phyloP scores from a whole-genome alignment of 164 flowering plant genomes.

The Nymphaea colorata region DNA sequence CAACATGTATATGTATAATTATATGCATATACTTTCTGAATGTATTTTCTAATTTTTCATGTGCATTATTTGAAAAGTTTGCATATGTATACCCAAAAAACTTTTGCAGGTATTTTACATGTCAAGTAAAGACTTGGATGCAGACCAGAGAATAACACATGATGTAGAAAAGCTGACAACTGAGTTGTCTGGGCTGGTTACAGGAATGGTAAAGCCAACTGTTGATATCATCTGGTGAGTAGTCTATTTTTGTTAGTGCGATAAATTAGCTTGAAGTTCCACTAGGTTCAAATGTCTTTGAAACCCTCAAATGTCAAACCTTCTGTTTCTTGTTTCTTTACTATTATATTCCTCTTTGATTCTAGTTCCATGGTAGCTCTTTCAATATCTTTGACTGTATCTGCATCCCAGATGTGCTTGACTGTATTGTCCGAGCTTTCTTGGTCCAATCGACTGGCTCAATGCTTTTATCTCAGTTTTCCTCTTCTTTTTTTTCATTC shows the following conservation, averaged over 20 bases:
- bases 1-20: too few species aligned
- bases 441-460: neutral
- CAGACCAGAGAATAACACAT: constrained; percentile 92
- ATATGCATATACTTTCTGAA: neutral
- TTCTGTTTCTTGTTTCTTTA: neutral
- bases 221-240: constrained; percentile 95
- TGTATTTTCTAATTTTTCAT: too few species aligned
- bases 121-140: constrained; percentile 69
- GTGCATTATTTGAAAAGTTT: too few species aligned
- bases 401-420: neutral
- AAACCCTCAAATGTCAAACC: neutral
- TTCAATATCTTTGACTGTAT: neutral
- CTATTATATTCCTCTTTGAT: neutral
- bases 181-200: constrained; percentile 82
- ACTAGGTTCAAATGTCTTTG: neutral
- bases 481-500: neutral
- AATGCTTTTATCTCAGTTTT: neutral
- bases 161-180: constrained; percentile 84
- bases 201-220: constrained; percentile 97
- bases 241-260: neutral
- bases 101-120: constrained; percentile 62
- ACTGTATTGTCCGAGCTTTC: neutral
- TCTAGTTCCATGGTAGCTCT: neutral
- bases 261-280: neutral
- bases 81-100: too few species aligned